Evolutionary conservation across 441 rosid species (phyloP).

Genomic region (Croton laevigatus): DNA sequence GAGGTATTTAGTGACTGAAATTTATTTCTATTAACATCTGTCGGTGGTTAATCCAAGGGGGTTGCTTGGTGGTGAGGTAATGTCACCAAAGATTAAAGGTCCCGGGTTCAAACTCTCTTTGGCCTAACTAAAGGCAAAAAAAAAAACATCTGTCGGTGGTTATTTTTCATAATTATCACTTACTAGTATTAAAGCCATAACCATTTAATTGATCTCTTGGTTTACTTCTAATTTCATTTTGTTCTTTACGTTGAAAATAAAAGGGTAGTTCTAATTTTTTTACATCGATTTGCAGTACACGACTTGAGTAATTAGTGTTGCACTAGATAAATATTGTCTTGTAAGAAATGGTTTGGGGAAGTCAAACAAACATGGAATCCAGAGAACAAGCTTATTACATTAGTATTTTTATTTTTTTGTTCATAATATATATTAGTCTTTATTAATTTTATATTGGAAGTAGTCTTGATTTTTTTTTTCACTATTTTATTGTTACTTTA

Average conservation of each 20-base stretch:
- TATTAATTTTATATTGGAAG: background rate
- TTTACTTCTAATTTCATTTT: constrained; percentile 13
- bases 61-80: too few species aligned
- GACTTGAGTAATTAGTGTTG: background rate
- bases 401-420: background rate
- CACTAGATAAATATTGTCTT: background rate
- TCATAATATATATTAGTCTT: background rate
- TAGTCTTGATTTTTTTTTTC: background rate
- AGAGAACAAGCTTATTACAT: background rate
- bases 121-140: too few species aligned
- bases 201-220: background rate
- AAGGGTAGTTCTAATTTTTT: constrained; percentile 55
- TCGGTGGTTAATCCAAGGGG: too few species aligned
- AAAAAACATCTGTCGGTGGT: background rate
- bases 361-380: background rate
- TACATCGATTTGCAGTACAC: background rate
- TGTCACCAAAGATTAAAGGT: too few species aligned
- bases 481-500: too few species aligned
- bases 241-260: constrained; percentile 86
- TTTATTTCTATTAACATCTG: too few species aligned
- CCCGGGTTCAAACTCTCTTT: too few species aligned
- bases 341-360: background rate
- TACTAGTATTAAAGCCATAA: background rate
- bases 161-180: background rate
- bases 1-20: too few species aligned